Evolutionary conservation across 495 filamentous ascomycete genomes (phyloP), one percentile per base, ranked within the genome.

Genomic region (Aspergillus kassunensis): DNA sequence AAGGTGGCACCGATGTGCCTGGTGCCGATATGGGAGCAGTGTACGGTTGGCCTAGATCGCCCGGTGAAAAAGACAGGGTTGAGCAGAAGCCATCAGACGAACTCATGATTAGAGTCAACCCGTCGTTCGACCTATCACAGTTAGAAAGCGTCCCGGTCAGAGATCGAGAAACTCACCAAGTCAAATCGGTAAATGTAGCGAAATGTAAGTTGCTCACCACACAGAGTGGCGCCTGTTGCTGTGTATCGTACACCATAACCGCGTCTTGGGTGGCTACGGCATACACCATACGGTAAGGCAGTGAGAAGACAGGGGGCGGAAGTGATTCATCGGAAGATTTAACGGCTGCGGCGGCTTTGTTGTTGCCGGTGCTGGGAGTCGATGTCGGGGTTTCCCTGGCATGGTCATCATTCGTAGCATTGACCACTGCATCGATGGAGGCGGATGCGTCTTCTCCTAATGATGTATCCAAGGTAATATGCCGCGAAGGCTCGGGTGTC

Each of bases 61-160:
- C 89, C 4, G 86, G 75, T 6, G 80, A 65, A 64, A 99, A 99
- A 0, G 90, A 82, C 19, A 99, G 75, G 0, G 88, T 84, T 0
- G 95, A 99, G 62, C 95, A 97, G 70, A 97, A 99, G 0, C 95
- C 95, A 63, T 99, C 95, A 0, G 95, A 96, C 1, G 95, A 97
- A 47, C 89, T 91, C 80, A 99, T 97, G 30, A 97, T 76, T 20
- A 99, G 72, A 1, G 91, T 97, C 39, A 87, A 76, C 2, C 95
- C 95, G 67, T 99, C 95, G 56, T 78, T 87, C 1, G 95, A 95
- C 91, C 91, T 97, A 19, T 10, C 35, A 25, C n/a, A 15, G 21
- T 61, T 54, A 54, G 66, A 71, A 60, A n/a, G 15, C 13, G 5
- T 39, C 31, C 13, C 5, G 71, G 53, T 30, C 31, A 9, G 24